phyloP scores from a whole-genome alignment of 257 asterid species.

The Plectranthus barbatus region DNA sequence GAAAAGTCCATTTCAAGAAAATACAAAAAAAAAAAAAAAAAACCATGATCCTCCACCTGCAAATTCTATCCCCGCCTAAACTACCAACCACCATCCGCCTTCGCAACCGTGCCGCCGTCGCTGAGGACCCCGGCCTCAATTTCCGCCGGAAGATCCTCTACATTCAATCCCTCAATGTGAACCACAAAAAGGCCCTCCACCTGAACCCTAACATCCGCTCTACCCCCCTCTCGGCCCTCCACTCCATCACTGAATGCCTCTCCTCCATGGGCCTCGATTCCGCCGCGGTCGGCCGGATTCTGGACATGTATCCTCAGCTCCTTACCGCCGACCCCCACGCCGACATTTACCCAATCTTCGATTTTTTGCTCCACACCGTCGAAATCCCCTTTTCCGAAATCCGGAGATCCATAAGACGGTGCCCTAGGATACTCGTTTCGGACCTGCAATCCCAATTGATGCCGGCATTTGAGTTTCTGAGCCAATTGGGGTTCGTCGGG shows the following conservation, averaged over 20 bases:
- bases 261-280: slow-evolving; percentile 64
- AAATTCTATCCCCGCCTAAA: slow-evolving; percentile 18
- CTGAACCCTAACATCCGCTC: slow-evolving; percentile 63
- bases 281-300: slow-evolving; percentile 55
- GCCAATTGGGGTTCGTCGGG: slow-evolving; percentile 56
- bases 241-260: slow-evolving; percentile 52
- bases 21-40: neutral
- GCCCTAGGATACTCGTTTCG: slow-evolving; percentile 65
- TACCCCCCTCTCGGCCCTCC: slow-evolving; percentile 45
- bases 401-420: slow-evolving; percentile 42
- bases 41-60: slow-evolving; percentile 36
- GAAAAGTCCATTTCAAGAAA: too few species aligned
- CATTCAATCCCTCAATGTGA: slow-evolving; percentile 43
- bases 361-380: slow-evolving; percentile 53
- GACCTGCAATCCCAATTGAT: slow-evolving; percentile 43
- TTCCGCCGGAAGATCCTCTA: slow-evolving; percentile 56
- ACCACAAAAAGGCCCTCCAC: slow-evolving; percentile 52
- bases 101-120: neutral
- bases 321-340: slow-evolving; percentile 60
- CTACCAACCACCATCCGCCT: slow-evolving; percentile 11
- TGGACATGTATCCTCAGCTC: slow-evolving; percentile 77
- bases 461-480: slow-evolving; percentile 54
- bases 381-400: slow-evolving; percentile 44
- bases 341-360: slow-evolving; percentile 59
- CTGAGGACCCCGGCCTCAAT: slow-evolving; percentile 44